Percentiles rank a stretch among this genome's conserved stretches.
Conservation (phyloP, 1,139 yeast species). For the Pneumocystis murina region DNA sequence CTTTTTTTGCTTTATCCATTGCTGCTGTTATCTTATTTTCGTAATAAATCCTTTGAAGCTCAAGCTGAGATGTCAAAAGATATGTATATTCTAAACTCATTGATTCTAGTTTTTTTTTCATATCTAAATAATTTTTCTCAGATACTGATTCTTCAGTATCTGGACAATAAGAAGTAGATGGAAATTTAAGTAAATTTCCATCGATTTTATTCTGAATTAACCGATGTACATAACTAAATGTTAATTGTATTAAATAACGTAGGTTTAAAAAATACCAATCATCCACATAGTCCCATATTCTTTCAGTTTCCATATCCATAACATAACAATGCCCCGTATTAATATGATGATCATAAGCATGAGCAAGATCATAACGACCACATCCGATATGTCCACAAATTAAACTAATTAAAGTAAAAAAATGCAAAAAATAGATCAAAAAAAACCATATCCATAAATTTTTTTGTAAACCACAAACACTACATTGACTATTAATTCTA, state of each 20-base stretch:
- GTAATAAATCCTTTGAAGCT: slow-evolving; percentile 78
- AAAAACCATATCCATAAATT: slow-evolving; percentile 58
- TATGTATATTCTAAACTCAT: slow-evolving; percentile 69
- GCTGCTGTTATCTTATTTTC: slow-evolving; percentile 43
- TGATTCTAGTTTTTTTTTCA: slow-evolving; percentile 25
- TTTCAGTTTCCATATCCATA: slow-evolving; percentile 69
- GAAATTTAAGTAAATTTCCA: slow-evolving; percentile 67
- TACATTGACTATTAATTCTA: slow-evolving; percentile 23
- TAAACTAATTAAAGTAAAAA: slow-evolving; percentile 28
- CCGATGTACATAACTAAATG: slow-evolving; percentile 54
- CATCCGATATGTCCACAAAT: slow-evolving; percentile 85
- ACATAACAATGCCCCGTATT: slow-evolving; percentile 78
- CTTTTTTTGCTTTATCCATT: slow-evolving; percentile 23
- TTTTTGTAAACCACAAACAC: slow-evolving; percentile 43
- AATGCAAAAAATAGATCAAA: not conserved
- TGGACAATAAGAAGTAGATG: slow-evolving; percentile 17
- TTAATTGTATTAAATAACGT: not conserved
- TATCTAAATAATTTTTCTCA: not conserved
- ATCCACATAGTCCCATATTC: slow-evolving; percentile 94
- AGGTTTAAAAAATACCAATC: slow-evolving; percentile 32
- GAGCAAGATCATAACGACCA: slow-evolving; percentile 77
- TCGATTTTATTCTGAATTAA: slow-evolving; percentile 70
- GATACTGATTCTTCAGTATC: not conserved
- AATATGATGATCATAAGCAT: slow-evolving; percentile 70
- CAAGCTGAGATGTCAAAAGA: slow-evolving; percentile 61